A percentile compares a stretch with the other conserved stretches of the same genome.
Conservation (phyloP, 148 eudicot species). For the Rhododendron henanense region DNA sequence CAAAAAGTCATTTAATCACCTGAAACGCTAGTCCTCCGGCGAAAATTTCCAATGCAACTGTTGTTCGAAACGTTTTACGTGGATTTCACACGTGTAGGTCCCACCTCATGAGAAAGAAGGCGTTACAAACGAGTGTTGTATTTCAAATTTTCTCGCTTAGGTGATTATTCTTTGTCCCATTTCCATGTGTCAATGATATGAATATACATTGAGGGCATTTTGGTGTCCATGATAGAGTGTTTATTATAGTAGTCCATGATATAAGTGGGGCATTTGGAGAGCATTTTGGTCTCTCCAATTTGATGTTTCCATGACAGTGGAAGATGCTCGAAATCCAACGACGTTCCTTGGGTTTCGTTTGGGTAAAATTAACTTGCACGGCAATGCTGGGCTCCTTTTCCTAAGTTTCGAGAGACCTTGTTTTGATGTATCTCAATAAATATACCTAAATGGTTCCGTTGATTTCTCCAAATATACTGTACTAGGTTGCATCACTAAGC, state of each 20-base stretch:
- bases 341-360: background rate
- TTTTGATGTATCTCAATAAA: no score
- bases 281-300: conserved; percentile 1
- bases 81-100: no score
- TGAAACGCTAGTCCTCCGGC: no score
- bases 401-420: background rate
- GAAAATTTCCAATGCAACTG: no score
- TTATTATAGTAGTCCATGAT: background rate
- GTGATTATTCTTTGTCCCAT: no score
- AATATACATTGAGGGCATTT: no score
- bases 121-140: no score
- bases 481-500: background rate
- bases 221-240: background rate
- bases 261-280: background rate
- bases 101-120: no score
- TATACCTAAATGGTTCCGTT: background rate
- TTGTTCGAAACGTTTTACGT: no score
- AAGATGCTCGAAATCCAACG: background rate
- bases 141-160: no score
- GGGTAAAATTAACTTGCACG: conserved; percentile 12
- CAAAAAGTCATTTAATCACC: background rate
- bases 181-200: no score
- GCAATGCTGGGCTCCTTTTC: conserved; percentile 14
- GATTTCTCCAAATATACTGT: background rate
- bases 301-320: background rate